phyloP scores from a whole-genome alignment of 2,329 filamentous ascomycete genomes.

The Aspergillus sp. region DNA sequence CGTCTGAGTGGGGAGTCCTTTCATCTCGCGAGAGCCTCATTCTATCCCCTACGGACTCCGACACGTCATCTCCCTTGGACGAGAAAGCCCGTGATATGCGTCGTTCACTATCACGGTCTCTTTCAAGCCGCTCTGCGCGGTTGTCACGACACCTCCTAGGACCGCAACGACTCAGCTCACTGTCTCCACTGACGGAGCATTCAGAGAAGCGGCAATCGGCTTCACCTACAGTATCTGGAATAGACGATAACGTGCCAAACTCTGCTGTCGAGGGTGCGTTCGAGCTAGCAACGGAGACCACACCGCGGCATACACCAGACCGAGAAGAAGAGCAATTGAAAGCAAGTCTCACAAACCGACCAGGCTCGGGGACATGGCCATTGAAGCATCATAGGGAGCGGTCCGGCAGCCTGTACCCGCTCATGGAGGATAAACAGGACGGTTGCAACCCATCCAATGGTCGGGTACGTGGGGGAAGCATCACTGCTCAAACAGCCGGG shows the following conservation, averaged over 20 bases:
- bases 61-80: slow-evolving; percentile 23
- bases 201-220: slow-evolving; percentile 21
- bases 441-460: slow-evolving; percentile 25
- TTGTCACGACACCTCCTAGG: slow-evolving; percentile 31
- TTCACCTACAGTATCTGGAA: slow-evolving; percentile 18
- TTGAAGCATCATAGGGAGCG: slow-evolving; percentile 26
- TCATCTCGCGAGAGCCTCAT: slow-evolving; percentile 35
- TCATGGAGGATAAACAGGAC: slow-evolving; percentile 26
- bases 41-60: slow-evolving; percentile 22
- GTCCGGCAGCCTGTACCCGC: slow-evolving; percentile 24
- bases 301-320: slow-evolving; percentile 40
- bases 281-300: slow-evolving; percentile 39
- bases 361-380: slow-evolving; percentile 35
- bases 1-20: slow-evolving; percentile 38
- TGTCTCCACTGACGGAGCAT: slow-evolving; percentile 36
- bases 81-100: slow-evolving; percentile 36
- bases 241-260: slow-evolving; percentile 33
- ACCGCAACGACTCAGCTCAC: slow-evolving; percentile 30
- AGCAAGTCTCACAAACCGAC: slow-evolving; percentile 29
- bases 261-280: slow-evolving; percentile 39
- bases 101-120: slow-evolving; percentile 37
- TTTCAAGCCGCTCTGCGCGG: slow-evolving; percentile 30
- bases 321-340: slow-evolving; percentile 26
- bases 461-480: slow-evolving; percentile 35
- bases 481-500: slow-evolving; percentile 37